These are phyloP conservation scores for Fusarium nodosum DNA, from an alignment of 2,329 filamentous ascomycete species.

Conservation along the genomic window DNA sequence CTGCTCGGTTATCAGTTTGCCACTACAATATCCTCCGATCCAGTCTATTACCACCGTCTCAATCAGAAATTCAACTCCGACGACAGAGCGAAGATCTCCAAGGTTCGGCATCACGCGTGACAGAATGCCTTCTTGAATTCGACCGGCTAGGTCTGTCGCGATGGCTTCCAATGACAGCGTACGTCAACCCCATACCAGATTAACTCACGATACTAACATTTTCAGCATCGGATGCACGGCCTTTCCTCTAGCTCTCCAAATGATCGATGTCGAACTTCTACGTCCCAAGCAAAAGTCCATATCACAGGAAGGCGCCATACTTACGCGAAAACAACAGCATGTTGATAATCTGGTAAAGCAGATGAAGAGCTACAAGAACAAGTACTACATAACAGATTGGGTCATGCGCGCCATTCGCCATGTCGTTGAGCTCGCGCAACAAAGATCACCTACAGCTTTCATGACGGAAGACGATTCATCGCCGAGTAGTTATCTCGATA, in stretches of 20 bases:
- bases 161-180: constrained; percentile 49
- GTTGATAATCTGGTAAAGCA: constrained; percentile 41
- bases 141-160: constrained; percentile 36
- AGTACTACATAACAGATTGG: constrained; percentile 48
- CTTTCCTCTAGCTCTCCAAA: constrained; percentile 40
- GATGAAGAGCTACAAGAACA: constrained; percentile 42
- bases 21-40: constrained; percentile 46
- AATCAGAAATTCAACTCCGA: constrained; percentile 17
- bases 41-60: constrained; percentile 22
- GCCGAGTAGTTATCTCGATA: constrained; percentile 35
- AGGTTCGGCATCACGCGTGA: constrained; percentile 41
- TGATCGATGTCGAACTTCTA: constrained; percentile 45
- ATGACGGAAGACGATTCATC: neutral
- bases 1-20: constrained; percentile 38
- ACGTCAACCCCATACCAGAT: rapidly evolving
- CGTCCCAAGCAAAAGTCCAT: constrained; percentile 21
- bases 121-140: constrained; percentile 42
- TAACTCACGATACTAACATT: neutral
- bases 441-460: constrained; percentile 3
- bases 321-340: constrained; percentile 40
- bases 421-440: constrained; percentile 39
- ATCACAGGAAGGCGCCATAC: neutral
- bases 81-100: constrained; percentile 46
- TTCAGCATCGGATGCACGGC: constrained; percentile 45
- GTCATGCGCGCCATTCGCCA: constrained; percentile 42